Evolutionary conservation across 768 basidiomycete species (phyloP).

Genomic region (Lactarius indigo): DNA sequence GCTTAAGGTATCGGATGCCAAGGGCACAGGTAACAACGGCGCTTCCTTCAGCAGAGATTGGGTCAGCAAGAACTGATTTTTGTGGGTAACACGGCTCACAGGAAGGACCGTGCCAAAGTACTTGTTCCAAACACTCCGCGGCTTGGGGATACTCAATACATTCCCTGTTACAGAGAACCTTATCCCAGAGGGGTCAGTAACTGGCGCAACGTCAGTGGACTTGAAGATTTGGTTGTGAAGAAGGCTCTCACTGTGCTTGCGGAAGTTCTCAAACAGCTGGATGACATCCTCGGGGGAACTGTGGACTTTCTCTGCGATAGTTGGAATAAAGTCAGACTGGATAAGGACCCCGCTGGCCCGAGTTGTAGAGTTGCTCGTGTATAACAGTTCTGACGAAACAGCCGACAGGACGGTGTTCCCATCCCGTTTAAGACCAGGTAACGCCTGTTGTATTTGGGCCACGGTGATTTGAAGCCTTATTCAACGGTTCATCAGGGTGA

Average conservation of each 20-base stretch:
- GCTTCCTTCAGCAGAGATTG: constrained; percentile 39
- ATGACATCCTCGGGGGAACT: constrained; percentile 70
- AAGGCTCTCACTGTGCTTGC: constrained; percentile 54
- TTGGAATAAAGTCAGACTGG: constrained; percentile 77
- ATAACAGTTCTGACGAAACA: constrained; percentile 62
- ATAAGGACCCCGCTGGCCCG: constrained; percentile 64
- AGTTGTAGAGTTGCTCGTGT: constrained; percentile 64
- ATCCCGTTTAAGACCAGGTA: constrained; percentile 90
- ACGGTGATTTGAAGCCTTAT: constrained; percentile 74
- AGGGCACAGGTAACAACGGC: constrained; percentile 61
- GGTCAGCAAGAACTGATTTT: constrained; percentile 1
- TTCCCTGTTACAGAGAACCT: constrained; percentile 93
- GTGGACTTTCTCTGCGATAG: constrained; percentile 66
- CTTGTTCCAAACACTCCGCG: constrained; percentile 69
- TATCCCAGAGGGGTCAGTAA: constrained; percentile 76
- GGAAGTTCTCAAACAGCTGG: constrained; percentile 69
- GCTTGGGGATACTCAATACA: constrained; percentile 62
- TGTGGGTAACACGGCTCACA: constrained; percentile 37
- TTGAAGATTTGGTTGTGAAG: not conserved
- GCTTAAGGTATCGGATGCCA: constrained; percentile 67
- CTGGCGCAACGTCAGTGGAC: constrained; percentile 38
- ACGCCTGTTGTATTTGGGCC: constrained; percentile 84
- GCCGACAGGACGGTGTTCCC: constrained; percentile 77
- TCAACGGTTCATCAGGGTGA: not conserved
- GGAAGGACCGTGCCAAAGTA: constrained; percentile 61